Evolutionary conservation across 1,284 basidiomycete genomes (phyloP).

Genomic region (Cryptococcus wingfieldii): DNA sequence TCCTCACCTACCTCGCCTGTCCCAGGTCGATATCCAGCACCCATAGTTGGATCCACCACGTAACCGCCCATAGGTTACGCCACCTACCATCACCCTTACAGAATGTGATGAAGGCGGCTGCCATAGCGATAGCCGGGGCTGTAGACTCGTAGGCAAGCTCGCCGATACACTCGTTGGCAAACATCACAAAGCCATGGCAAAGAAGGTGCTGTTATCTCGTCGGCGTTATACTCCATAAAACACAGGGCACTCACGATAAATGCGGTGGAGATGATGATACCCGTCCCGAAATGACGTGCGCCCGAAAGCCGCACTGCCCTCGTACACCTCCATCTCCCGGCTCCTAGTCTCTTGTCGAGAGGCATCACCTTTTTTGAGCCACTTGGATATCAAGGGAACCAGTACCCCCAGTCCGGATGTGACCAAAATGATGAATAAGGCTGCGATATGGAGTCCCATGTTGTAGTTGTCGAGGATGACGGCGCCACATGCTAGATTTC

Average conservation of each 20-base stretch:
- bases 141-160: conserved; percentile 49
- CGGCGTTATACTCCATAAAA: neutral
- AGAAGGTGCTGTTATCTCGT: conserved; percentile 40
- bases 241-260: conserved; percentile 30
- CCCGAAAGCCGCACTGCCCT: conserved; percentile 19
- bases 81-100: too few species aligned
- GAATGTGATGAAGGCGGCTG: conserved; percentile 37
- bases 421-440: conserved; percentile 49
- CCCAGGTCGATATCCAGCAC: too few species aligned
- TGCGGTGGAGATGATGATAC: conserved; percentile 50
- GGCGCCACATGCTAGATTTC: conserved; percentile 40
- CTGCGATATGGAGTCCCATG: conserved; percentile 48
- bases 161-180: conserved; percentile 49
- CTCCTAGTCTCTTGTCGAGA: neutral
- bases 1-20: too few species aligned
- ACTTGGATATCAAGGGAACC: conserved; percentile 38
- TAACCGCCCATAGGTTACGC: too few species aligned
- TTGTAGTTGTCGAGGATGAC: conserved; percentile 42
- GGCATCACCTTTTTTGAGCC: conserved; percentile 10
- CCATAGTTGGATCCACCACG: too few species aligned
- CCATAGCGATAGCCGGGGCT: conserved; percentile 48
- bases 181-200: conserved; percentile 49
- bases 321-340: conserved; percentile 6
- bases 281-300: conserved; percentile 41
- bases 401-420: conserved; percentile 45